A percentile compares a stretch with the other conserved stretches of the same genome.
These are phyloP conservation scores for Colletotrichum tamarilloi DNA, from an alignment of 2,329 filamentous ascomycete species.

Conservation along the genomic window DNA sequence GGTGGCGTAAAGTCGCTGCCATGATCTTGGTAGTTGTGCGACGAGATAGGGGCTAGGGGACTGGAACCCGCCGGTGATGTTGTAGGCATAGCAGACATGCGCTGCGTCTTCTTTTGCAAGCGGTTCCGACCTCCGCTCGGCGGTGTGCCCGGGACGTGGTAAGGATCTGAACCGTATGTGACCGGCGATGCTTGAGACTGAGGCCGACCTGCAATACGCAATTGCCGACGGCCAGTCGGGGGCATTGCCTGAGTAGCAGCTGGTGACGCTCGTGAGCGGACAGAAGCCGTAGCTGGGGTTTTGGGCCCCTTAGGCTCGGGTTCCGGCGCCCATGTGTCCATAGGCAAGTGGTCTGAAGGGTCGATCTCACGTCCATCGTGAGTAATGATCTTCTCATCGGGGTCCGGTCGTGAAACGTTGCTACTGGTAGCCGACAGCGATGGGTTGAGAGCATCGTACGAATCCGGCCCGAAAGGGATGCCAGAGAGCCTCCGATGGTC, in stretches of 20 bases:
- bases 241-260: conserved; percentile 65
- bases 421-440: conserved; percentile 45
- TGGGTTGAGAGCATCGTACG: conserved; percentile 79
- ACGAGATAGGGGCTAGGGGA: conserved; percentile 64
- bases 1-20: conserved; percentile 54
- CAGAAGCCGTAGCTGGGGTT: conserved; percentile 41
- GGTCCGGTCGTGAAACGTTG: conserved; percentile 49
- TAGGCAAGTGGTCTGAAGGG: conserved; percentile 82
- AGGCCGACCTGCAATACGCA: conserved; percentile 62
- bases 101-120: conserved; percentile 72
- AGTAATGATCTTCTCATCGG: conserved; percentile 77
- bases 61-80: conserved; percentile 53
- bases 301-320: conserved; percentile 64
- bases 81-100: conserved; percentile 53
- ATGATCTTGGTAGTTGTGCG: conserved; percentile 62
- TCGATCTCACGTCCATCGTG: conserved; percentile 82
- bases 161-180: conserved; percentile 42
- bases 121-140: conserved; percentile 62
- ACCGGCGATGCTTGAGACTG: conserved; percentile 56
- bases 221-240: conserved; percentile 60
- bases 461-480: conserved; percentile 80
- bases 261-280: conserved; percentile 53
- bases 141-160: conserved; percentile 45
- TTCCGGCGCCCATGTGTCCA: conserved; percentile 82
- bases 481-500: conserved; percentile 66